phyloP scores from a whole-genome alignment of 2,329 filamentous ascomycete species.

The Xylariaceae sp. region DNA sequence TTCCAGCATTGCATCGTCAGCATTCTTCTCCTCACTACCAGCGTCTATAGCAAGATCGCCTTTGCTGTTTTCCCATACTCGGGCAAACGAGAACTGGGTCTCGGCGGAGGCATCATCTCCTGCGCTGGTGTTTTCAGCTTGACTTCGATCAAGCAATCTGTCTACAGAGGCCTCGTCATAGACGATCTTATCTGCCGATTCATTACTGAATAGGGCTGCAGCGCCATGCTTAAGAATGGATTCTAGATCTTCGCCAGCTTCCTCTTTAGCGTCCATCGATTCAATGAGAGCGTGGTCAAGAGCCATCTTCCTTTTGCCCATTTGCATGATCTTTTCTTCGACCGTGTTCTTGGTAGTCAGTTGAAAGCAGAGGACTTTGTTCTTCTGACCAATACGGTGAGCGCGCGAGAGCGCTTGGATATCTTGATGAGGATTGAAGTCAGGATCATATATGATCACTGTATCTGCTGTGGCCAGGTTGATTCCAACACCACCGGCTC shows the following conservation, averaged over 20 bases:
- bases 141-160: slow-evolving; percentile 80
- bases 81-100: slow-evolving; percentile 81
- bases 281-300: slow-evolving; percentile 94
- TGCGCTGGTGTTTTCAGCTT: slow-evolving; percentile 67
- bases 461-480: slow-evolving; percentile 96
- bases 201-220: slow-evolving; percentile 77
- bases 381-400: slow-evolving; percentile 93
- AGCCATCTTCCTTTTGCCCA: slow-evolving; percentile 92
- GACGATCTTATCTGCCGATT: slow-evolving; percentile 66
- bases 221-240: slow-evolving; percentile 86
- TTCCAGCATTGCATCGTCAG: slow-evolving; percentile 47
- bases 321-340: slow-evolving; percentile 95
- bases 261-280: slow-evolving; percentile 79
- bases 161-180: slow-evolving; percentile 85
- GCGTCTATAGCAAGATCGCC: slow-evolving; percentile 59
- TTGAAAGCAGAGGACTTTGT: slow-evolving; percentile 93
- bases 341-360: slow-evolving; percentile 83
- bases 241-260: slow-evolving; percentile 75
- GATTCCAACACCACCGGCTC: slow-evolving; percentile 94
- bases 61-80: slow-evolving; percentile 86
- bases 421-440: slow-evolving; percentile 98
- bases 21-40: slow-evolving; percentile 46
- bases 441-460: slow-evolving; percentile 93
- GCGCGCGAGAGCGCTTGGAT: slow-evolving; percentile 92
- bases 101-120: slow-evolving; percentile 64